Conservation (phyloP, 2,329 filamentous ascomycete species). For the Mariannaea sp. region DNA sequence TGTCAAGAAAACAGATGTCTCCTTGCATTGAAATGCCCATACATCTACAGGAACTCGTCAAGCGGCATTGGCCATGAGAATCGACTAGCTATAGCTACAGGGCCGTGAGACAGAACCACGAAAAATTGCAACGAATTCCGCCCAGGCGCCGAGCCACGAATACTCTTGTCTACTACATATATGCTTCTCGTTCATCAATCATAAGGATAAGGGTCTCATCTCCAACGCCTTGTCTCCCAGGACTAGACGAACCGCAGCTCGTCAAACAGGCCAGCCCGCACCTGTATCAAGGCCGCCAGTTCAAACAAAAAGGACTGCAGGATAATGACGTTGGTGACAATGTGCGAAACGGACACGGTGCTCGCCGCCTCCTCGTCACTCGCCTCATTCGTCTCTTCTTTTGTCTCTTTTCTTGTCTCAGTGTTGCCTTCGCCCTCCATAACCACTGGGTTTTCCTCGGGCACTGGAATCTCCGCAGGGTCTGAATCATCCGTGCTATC, state of each 20-base stretch:
- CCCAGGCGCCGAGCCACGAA: slow-evolving; percentile 24
- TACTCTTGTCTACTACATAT: slow-evolving; percentile 27
- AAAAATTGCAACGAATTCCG: slow-evolving; percentile 5
- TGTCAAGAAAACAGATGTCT: no score
- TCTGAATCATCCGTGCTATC: neutral
- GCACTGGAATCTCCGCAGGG: slow-evolving; percentile 4
- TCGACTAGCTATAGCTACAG: neutral
- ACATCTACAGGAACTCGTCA: no score
- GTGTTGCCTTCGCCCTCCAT: neutral
- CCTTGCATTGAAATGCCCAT: no score
- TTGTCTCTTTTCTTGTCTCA: slow-evolving; percentile 12
- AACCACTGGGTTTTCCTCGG: slow-evolving; percentile 2
- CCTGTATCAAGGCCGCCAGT: slow-evolving; percentile 74
- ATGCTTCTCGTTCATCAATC: slow-evolving; percentile 29
- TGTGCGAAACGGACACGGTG: slow-evolving; percentile 73
- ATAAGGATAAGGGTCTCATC: slow-evolving; percentile 22
- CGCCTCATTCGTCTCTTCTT: slow-evolving; percentile 25
- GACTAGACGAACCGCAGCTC: slow-evolving; percentile 66
- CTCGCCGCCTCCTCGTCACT: slow-evolving; percentile 26
- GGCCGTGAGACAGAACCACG: neutral
- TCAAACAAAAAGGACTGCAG: slow-evolving; percentile 82
- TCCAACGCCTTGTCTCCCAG: slow-evolving; percentile 1
- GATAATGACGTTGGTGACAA: slow-evolving; percentile 79
- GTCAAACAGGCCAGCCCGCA: slow-evolving; percentile 74
- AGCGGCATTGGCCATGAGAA: neutral